Evolutionary conservation across 768 basidiomycete genomes (phyloP).

Genomic region (Stropharia rugosoannulata): DNA sequence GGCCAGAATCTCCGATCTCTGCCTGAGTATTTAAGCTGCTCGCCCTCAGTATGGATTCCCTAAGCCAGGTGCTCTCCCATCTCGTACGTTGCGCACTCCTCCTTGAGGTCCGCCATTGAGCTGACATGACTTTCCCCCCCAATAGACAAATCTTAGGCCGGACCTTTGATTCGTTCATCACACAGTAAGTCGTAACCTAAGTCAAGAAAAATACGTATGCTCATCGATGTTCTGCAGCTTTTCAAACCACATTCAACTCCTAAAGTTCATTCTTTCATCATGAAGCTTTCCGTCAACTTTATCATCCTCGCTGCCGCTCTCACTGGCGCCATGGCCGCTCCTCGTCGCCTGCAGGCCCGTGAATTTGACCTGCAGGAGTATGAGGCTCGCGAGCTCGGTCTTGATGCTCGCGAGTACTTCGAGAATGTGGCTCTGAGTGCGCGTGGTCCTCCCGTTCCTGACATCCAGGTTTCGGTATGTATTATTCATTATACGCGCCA

Average conservation of each 20-base stretch:
- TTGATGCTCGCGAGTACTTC: not conserved
- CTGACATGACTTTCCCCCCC: not conserved
- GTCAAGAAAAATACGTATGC: not conserved
- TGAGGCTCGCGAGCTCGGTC: conserved; percentile 3
- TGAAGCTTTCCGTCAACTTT: conserved; percentile 5
- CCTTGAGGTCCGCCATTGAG: not conserved
- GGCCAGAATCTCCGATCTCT: too few relatives aligned
- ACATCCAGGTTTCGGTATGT: too few relatives aligned
- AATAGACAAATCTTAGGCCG: conserved; percentile 3
- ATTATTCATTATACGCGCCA: too few relatives aligned
- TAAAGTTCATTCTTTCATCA: not conserved
- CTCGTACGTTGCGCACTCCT: not conserved
- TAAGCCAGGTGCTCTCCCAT: conserved; percentile 8
- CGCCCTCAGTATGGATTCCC: not conserved
- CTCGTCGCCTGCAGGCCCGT: not conserved
- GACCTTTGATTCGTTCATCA: conserved; percentile 4
- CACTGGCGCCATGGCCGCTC: conserved; percentile 1
- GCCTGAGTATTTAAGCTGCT: not conserved
- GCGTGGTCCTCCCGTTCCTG: not conserved
- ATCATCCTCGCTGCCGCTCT: conserved; percentile 3
- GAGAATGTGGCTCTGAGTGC: not conserved
- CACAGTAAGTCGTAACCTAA: not conserved
- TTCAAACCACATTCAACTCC: not conserved
- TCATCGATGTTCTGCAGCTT: not conserved
- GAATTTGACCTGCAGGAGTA: conserved; percentile 1